These are phyloP conservation scores for Boletus reticuloceps DNA, from an alignment of 768 basidiomycete species.

Conservation along the genomic window DNA sequence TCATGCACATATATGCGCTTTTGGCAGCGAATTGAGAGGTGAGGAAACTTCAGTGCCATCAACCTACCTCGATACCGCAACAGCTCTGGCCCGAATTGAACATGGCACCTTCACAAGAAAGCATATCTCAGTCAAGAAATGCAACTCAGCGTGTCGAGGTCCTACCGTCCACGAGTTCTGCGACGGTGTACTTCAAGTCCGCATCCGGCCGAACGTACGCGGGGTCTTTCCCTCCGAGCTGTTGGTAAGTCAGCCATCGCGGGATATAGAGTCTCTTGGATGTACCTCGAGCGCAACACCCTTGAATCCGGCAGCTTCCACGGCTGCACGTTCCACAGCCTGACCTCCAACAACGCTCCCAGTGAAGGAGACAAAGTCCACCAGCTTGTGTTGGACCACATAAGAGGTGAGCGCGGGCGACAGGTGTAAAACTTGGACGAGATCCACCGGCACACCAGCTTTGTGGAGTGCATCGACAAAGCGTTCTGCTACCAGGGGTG, in stretches of 20 bases:
- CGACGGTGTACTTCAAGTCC: conserved; percentile 76
- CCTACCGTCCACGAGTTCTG: conserved; percentile 88
- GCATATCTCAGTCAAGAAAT: neutral
- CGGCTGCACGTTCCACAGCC: conserved; percentile 70
- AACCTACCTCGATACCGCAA: conserved; percentile 80
- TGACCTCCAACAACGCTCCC: conserved; percentile 80
- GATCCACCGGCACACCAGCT: conserved; percentile 75
- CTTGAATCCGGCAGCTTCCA: conserved; percentile 68
- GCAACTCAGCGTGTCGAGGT: neutral
- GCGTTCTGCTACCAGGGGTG: conserved; percentile 84
- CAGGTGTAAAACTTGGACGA: conserved; percentile 76
- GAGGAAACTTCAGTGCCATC: neutral
- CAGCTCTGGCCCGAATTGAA: conserved; percentile 99
- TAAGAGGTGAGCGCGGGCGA: conserved; percentile 57
- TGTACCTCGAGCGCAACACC: conserved; percentile 81
- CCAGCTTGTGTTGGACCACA: conserved; percentile 58
- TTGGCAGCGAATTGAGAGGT: neutral
- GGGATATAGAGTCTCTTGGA: neutral
- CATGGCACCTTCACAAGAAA: conserved; percentile 60
- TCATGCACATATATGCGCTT: conserved; percentile 95
- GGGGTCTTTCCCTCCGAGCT: conserved; percentile 97
- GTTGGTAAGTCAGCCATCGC: conserved; percentile 5
- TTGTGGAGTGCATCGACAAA: conserved; percentile 63
- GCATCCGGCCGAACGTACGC: conserved; percentile 92
- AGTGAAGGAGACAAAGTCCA: conserved; percentile 89